Evolutionary conservation across 169 alveolate genomes (phyloP).

Genomic region (Plasmodium chabaudi): DNA sequence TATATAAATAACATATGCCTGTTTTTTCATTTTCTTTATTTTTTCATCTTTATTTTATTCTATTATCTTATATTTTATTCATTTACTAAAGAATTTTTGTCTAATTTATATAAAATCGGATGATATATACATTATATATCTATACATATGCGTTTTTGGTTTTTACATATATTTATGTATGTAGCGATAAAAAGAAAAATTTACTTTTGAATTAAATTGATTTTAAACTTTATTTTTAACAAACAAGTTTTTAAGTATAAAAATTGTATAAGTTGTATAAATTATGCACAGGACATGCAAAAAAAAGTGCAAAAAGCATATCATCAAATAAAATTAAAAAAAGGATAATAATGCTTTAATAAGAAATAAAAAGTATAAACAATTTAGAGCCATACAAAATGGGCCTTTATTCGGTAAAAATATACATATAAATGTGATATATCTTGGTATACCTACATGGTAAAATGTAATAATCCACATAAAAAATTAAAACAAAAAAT

Average conservation of each 20-base stretch:
- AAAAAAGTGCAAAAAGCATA: no score
- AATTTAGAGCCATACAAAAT: no score
- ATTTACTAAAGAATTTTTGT: constrained; percentile 42
- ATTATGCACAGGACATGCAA: no score
- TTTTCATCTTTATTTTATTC: constrained; percentile 1
- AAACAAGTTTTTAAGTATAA: constrained; percentile 65
- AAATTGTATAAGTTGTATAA: not conserved
- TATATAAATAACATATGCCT: not conserved
- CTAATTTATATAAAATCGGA: constrained; percentile 54
- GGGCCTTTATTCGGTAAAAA: no score
- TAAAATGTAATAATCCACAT: no score
- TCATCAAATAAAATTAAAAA: no score
- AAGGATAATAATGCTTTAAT: no score
- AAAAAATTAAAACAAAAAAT: no score
- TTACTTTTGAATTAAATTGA: constrained; percentile 40
- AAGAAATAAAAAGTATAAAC: no score
- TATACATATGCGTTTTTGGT: not conserved
- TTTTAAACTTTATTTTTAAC: constrained; percentile 53
- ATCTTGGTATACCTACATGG: no score
- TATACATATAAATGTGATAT: no score
- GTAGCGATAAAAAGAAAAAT: constrained; percentile 5
- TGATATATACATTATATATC: not conserved
- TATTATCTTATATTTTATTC: constrained; percentile 15
- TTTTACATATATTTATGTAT: not conserved
- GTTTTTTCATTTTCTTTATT: not conserved